Percentiles rank a stretch among this genome's conserved stretches.
phyloP scores from a whole-genome alignment of 2,329 filamentous ascomycete genomes.

The Fusarium cicatricum region DNA sequence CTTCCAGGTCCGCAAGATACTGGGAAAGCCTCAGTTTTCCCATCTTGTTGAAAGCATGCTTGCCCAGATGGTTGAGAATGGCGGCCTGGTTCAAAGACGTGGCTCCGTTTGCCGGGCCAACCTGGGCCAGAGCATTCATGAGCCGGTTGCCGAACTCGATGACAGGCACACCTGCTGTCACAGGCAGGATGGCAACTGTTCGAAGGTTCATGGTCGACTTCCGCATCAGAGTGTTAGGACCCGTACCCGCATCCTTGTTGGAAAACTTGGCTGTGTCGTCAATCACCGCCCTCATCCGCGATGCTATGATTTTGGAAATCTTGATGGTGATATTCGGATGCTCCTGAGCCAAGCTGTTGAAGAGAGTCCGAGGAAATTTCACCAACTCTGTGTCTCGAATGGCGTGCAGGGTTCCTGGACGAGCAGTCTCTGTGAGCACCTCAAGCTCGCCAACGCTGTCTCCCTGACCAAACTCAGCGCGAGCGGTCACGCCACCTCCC shows the following conservation, averaged over 20 bases:
- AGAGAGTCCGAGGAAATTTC: conserved; percentile 93
- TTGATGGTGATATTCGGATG: conserved; percentile 99
- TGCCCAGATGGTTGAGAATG: conserved; percentile 92
- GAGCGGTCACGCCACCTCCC: conserved; percentile 82
- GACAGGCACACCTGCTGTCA: conserved; percentile 90
- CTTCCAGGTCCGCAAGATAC: conserved; percentile 94
- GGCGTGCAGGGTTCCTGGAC: conserved; percentile 92
- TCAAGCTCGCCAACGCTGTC: conserved; percentile 98
- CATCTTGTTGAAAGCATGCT: conserved; percentile 97
- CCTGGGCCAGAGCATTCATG: conserved; percentile 86
- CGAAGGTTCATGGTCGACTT: conserved; percentile 92
- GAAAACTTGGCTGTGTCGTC: conserved; percentile 79
- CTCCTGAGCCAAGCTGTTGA: conserved; percentile 97
- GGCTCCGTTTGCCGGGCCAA: conserved; percentile 88
- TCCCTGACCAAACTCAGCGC: conserved; percentile 94
- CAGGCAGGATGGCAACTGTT: conserved; percentile 90
- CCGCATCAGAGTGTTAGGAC: conserved; percentile 60
- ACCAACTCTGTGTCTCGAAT: conserved; percentile 97
- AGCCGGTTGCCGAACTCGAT: conserved; percentile 93
- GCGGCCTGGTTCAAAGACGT: conserved; percentile 92
- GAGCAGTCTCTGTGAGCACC: conserved; percentile 90
- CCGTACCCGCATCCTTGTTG: conserved; percentile 70
- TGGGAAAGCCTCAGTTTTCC: conserved; percentile 95
- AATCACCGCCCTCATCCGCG: conserved; percentile 88
- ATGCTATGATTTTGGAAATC: conserved; percentile 97